Evolutionary conservation across 495 filamentous ascomycete species (phyloP), one percentile per base, ranked within the genome.

Genomic region (Cudoniella acicularis): DNA sequence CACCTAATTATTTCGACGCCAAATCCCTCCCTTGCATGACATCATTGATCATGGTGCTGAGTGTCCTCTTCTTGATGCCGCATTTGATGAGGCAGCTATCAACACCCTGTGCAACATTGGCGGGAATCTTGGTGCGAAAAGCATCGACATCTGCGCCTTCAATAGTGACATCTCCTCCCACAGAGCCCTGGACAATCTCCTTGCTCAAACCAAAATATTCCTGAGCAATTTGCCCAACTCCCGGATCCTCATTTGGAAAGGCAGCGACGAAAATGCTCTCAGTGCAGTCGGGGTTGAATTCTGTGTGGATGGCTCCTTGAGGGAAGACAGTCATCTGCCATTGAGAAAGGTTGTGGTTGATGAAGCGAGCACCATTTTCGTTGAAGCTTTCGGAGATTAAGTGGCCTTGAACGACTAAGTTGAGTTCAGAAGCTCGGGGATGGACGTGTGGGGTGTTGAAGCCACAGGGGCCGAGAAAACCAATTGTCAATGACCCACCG

Each of bases 401-500:
- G 17, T 52, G 54, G 22, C 69, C 69, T 21, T 51, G 24, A 41
- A 62, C 64, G 27, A 77, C 67, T 24, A 69, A 67, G 4, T 75
- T 70, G 41, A 75, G 69, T 52, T 79, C 75, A n/a, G 68, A 63
- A 11, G 75, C 71, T 47, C 76, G 73, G 0, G 75, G 76, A 64
- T 79, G 76, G 20, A 73, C 64, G 63, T 79, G 76, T 10, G 75
- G 70, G 9, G 70, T 71, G 56, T 77, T 76, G 57, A 79, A 73
- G 58, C 72, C 73, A 59, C 75, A 71, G 13, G 74, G 66, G 46
- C 61, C 49, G 51, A 73, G 63, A 60, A 70, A 72, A 23, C 59
- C 73, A 8, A 76, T 21, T 17, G 72, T 65, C 4, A 69, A 64
- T 25, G 62, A 63, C 46, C 68, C 62, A 27, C 71, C 70, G 10